phyloP scores from a whole-genome alignment of 2,329 filamentous ascomycete genomes.

The Xylaria sp. region DNA sequence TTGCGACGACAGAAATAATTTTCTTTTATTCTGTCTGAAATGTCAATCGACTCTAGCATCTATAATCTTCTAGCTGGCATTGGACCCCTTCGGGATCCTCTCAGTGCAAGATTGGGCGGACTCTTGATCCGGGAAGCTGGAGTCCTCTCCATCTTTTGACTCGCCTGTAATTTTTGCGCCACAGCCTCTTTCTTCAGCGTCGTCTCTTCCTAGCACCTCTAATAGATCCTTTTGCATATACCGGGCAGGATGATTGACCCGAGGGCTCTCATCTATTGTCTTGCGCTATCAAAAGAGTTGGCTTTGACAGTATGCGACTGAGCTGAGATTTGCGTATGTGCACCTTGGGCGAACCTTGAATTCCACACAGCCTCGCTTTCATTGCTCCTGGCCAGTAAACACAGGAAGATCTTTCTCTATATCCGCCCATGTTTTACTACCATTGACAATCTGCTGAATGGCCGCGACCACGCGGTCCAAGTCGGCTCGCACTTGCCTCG shows the following conservation, averaged over 20 bases:
- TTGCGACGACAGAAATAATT: no score
- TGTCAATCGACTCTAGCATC: no score
- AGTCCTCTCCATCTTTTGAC: no score
- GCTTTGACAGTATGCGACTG: background rate
- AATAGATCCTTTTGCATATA: background rate
- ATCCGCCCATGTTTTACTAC: slow-evolving; percentile 71
- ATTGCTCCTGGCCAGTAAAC: slow-evolving; percentile 80
- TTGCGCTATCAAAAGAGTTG: background rate
- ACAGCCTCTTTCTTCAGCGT: background rate
- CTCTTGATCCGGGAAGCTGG: no score
- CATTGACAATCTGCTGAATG: slow-evolving; percentile 62
- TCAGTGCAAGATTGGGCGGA: no score
- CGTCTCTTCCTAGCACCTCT: background rate
- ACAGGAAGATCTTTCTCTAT: slow-evolving; percentile 81
- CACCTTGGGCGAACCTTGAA: background rate
- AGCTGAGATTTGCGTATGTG: background rate
- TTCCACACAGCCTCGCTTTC: background rate
- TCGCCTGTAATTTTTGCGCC: background rate
- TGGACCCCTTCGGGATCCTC: no score
- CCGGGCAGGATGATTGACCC: background rate
- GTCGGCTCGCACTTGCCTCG: slow-evolving; percentile 86
- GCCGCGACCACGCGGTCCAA: slow-evolving; percentile 83
- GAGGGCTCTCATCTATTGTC: background rate
- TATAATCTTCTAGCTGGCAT: no score
- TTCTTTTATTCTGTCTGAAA: no score